Evolutionary conservation across 2,329 filamentous ascomycete genomes (phyloP), one percentile per base, ranked within the genome.

Genomic region (Ophiosphaerella herpotricha): DNA sequence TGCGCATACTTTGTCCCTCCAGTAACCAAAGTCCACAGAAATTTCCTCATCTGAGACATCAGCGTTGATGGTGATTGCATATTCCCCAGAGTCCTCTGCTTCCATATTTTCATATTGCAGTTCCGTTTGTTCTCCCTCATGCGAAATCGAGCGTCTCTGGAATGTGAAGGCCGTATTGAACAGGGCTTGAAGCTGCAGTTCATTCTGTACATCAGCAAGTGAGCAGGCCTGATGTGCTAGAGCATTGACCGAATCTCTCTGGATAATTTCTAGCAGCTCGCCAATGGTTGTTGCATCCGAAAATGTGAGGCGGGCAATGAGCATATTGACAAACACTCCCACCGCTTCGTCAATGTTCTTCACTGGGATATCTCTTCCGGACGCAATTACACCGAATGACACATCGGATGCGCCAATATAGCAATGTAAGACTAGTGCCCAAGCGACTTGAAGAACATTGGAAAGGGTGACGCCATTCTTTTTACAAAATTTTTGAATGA

Each of bases 241-340:
- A 36, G 76, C 75, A 34, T 72, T 66, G 16, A 79, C 71, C 14
- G 79, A 78, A 46, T 81, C 75, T 11, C 68, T 65, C 36, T 82
- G 80, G 0, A 80, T 70, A 9, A 66, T 66, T 26, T 76, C 74
- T 0, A 80, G 67, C 0, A 76, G 63, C 9, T 78, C 73, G 2
- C 61, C 50, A 8, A 82, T 60, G 11, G 64, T 39, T 60, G 71
- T 46, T 39, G 72, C 46, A 58, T 67, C 46, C 40, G 66, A 48
- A 63, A 79, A 56, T 47, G 70, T 61, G 4, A 82, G 69, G 5
- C 77, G 75, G 50, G 77, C 82, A 39, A 81, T 77, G 2, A 84
- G 73, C 76, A 83, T 82, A 46, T 82, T 82, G 50, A 84, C 79
- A 40, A 83, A 80, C 8, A 76, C 73, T 0, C 82, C 82, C 9